Evolutionary conservation across 129 eudicot genomes (phyloP).

Genomic region (Escallonia rubra): DNA sequence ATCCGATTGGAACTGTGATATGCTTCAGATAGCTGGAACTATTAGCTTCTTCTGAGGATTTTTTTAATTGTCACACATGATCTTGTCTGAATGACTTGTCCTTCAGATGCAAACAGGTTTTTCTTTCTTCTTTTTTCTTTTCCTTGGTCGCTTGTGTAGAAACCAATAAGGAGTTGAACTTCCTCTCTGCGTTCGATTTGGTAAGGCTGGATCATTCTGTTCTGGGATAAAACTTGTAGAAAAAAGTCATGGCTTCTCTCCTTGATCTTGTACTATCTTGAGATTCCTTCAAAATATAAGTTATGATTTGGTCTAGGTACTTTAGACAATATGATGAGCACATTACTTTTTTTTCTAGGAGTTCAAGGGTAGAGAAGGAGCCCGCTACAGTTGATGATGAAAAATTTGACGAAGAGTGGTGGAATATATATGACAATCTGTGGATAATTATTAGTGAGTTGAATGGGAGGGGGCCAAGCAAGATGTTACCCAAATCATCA

Average conservation of each 20-base stretch:
- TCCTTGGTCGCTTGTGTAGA: too few relatives aligned
- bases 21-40: too few relatives aligned
- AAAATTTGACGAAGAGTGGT: conserved; percentile 69
- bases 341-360: conserved; percentile 21
- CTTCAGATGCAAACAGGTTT: too few relatives aligned
- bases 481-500: conserved; percentile 58
- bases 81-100: too few relatives aligned
- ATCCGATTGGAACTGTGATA: too few relatives aligned
- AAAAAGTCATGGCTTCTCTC: neutral
- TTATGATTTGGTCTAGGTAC: too few relatives aligned
- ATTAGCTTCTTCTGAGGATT: too few relatives aligned
- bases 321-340: neutral
- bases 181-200: neutral
- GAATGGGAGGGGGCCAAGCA: conserved; percentile 91
- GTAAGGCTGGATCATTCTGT: neutral
- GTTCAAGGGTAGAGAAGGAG: conserved; percentile 23
- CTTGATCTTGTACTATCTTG: neutral
- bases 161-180: neutral
- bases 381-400: conserved; percentile 31
- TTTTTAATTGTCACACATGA: too few relatives aligned
- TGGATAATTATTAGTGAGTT: conserved; percentile 72
- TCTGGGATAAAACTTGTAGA: neutral
- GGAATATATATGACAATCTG: conserved; percentile 77
- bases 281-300: neutral
- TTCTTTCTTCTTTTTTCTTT: too few relatives aligned